These are phyloP conservation scores for Pyricularia pennisetigena DNA, from an alignment of 2,329 filamentous ascomycete genomes.

Conservation along the genomic window DNA sequence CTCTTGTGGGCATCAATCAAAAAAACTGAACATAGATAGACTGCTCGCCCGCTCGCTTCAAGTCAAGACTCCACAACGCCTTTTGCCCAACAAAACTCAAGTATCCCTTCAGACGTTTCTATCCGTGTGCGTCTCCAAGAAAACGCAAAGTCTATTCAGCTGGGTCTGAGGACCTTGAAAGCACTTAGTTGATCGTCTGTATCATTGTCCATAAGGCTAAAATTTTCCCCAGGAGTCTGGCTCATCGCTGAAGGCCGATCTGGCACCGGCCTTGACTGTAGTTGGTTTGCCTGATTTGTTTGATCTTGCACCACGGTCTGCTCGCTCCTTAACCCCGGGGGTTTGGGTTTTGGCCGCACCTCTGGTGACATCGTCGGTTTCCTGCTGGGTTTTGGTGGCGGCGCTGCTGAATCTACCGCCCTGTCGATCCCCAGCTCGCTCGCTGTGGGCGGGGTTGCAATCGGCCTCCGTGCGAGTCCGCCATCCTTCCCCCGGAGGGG, in stretches of 20 bases:
- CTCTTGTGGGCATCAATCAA: background rate
- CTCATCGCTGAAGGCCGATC: background rate
- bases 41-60: background rate
- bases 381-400: conserved; percentile 10
- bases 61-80: background rate
- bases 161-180: background rate
- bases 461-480: conserved; percentile 7
- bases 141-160: background rate
- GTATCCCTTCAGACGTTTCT: background rate
- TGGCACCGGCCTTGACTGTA: background rate
- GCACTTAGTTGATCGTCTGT: background rate
- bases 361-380: conserved; percentile 2
- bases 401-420: conserved; percentile 8
- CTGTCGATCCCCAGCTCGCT: conserved; percentile 6
- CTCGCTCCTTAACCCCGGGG: background rate
- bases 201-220: background rate
- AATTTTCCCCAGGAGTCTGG: background rate
- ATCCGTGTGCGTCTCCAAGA: background rate
- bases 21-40: background rate
- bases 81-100: background rate
- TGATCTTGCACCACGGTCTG: background rate
- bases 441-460: conserved; percentile 9
- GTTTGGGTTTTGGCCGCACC: background rate
- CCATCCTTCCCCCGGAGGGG: conserved; percentile 1
- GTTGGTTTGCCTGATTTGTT: background rate